phyloP scores from a whole-genome alignment of 176 grass and related monocot genomes.

The Aechmea fasciata region DNA sequence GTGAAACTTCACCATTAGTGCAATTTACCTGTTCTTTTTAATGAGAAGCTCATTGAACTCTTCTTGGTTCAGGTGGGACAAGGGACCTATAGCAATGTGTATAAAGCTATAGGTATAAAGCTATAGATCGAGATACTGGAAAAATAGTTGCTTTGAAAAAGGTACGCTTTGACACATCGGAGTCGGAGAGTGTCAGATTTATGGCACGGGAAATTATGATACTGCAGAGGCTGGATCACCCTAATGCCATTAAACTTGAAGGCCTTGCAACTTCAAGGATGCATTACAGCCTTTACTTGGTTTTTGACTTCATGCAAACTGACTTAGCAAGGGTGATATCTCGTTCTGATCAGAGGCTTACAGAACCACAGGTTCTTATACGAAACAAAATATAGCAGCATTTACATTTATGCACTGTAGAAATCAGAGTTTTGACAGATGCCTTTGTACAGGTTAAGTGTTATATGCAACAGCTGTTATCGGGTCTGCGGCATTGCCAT shows the following conservation, averaged over 20 bases:
- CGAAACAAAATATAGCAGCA: not conserved
- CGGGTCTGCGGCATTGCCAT: constrained; percentile 18
- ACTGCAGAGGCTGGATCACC: constrained; percentile 50
- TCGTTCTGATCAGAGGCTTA: constrained; percentile 22
- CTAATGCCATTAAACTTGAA: constrained; percentile 52
- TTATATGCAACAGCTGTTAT: constrained; percentile 18
- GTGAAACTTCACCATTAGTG: too few relatives aligned
- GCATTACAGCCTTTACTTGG: constrained; percentile 77
- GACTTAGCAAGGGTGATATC: constrained; percentile 36
- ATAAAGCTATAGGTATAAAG: constrained; percentile 23
- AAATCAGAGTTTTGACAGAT: not conserved
- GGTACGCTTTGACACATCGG: constrained; percentile 50
- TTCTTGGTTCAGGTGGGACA: constrained; percentile 27
- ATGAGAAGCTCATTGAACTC: not conserved
- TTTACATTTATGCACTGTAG: not conserved
- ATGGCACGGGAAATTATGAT: constrained; percentile 29
- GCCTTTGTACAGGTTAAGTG: constrained; percentile 9
- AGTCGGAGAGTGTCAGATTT: constrained; percentile 22
- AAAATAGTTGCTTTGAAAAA: constrained; percentile 58
- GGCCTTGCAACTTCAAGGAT: constrained; percentile 65
- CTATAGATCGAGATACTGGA: constrained; percentile 36
- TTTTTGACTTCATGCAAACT: constrained; percentile 68
- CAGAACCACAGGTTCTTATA: constrained; percentile 37
- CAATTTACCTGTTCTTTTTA: not conserved
- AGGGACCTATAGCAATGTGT: constrained; percentile 27